Evolutionary conservation across 140 eudicot species (phyloP).

Genomic region (Stevia rebaudiana): DNA sequence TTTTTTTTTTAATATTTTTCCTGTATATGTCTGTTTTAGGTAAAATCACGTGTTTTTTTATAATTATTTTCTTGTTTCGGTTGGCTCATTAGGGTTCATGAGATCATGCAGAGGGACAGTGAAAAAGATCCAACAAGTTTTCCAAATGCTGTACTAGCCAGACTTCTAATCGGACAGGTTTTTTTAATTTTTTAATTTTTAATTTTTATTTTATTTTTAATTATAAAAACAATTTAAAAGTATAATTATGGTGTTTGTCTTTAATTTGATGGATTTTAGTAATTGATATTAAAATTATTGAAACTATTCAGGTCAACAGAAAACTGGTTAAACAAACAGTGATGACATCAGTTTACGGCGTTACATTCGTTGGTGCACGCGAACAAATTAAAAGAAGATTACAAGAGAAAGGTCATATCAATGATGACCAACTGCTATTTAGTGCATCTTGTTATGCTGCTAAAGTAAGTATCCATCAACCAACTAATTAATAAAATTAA

Average conservation of each 20-base stretch:
- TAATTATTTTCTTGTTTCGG: neutral
- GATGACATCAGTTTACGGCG: constrained; percentile 98
- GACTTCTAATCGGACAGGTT: constrained; percentile 77
- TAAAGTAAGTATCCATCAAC: constrained; percentile 44
- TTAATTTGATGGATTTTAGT: neutral
- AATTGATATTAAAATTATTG: constrained; percentile 6
- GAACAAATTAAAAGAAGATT: constrained; percentile 86
- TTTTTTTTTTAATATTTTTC: too few relatives aligned
- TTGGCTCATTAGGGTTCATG: constrained; percentile 56
- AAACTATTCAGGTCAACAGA: constrained; percentile 64
- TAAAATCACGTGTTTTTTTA: neutral
- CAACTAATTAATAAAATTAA: neutral
- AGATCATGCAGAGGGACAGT: constrained; percentile 76
- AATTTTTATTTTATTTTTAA: too few relatives aligned
- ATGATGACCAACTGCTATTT: constrained; percentile 73
- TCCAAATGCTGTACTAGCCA: constrained; percentile 81
- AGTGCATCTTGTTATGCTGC: constrained; percentile 91
- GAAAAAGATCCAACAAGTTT: constrained; percentile 58
- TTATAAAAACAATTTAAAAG: too few relatives aligned
- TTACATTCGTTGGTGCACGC: constrained; percentile 88
- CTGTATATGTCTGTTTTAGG: too few relatives aligned
- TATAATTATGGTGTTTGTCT: neutral
- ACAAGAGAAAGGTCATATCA: constrained; percentile 73
- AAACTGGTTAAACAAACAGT: constrained; percentile 94
- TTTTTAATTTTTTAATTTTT: neutral